Base-by-base conservation (phyloP, 228 moss, liverwort and hornwort genomes). In the Sphagnum magellanicum region DNA sequence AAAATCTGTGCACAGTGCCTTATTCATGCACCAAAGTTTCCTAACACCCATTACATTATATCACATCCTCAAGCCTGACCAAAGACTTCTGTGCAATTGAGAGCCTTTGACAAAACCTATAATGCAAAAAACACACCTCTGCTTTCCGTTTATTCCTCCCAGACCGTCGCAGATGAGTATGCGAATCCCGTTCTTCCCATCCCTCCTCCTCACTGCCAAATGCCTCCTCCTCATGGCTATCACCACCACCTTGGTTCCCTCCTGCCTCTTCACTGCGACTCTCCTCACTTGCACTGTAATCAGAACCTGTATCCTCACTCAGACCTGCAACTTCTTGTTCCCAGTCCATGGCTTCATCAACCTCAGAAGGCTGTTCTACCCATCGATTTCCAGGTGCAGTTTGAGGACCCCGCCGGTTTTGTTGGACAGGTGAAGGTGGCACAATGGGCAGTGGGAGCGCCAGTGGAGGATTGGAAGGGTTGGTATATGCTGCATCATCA, bases 231-330 rank as follows among this genome's bases (percentile, higher is more conserved):
- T 84, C 84, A 51, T 81, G 79, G 11, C 73, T 46, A 16, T 68
- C 73, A 65, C 82, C 84, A 50, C 76, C 79, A 48, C 75, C 77
- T 51, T 76, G 79, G 15, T 75, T 65, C 55, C 68, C 81, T 50
- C 78, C 89, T 51, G 90, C 92, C 47, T 74, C 98, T 71, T 88
- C 84, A 80, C 88, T 88, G 58, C 78, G 71, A 73, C 83, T 89
- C 70, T 92, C 98, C 70, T 98, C 98, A 70, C 98, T 98, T 48
- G 94, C 98, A 75, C 98, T 98, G 68, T 98, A 98, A 80, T 98
- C 94, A 48, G 94, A 94, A 51, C 98, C 98, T 12, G 96, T 92
- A 72, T 98, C 98, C 60, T 98, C 94, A 48, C 91, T 98, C 51
- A 89, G 73, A 13, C 84, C 94, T 67, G 55, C 83, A 17, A 74